These are phyloP conservation scores for Paramecium tetraurelia DNA, from an alignment of 73 alveolate species.

Conservation along the genomic window DNA sequence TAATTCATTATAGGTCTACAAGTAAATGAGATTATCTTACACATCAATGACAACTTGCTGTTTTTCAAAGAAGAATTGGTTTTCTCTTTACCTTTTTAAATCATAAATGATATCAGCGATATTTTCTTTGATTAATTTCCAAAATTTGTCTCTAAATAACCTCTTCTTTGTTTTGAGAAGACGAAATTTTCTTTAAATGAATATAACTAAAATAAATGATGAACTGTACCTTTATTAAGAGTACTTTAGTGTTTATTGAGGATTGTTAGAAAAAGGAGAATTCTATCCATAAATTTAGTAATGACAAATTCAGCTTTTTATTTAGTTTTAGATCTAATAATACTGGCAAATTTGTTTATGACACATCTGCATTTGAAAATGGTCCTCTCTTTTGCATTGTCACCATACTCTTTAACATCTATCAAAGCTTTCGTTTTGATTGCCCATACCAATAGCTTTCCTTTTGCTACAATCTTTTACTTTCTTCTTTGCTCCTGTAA, in stretches of 20 bases:
- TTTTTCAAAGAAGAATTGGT: background rate
- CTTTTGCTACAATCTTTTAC: background rate
- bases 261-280: background rate
- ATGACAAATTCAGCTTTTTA: background rate
- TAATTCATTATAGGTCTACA: background rate
- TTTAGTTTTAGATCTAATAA: background rate
- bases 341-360: background rate
- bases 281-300: constrained; percentile 21
- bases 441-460: background rate
- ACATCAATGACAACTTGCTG: background rate
- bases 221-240: background rate
- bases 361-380: background rate
- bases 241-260: constrained; percentile 23
- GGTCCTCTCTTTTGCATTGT: background rate
- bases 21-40: background rate
- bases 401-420: constrained; percentile 24
- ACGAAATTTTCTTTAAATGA: constrained; percentile 11
- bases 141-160: background rate
- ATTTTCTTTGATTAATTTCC: constrained; percentile 22
- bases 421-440: background rate
- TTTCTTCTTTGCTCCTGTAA: background rate
- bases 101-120: background rate
- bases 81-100: background rate
- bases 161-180: background rate
- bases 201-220: background rate